phyloP scores from a whole-genome alignment of 352 stramenopile genomes.

The Elongisporangium prolatum region DNA sequence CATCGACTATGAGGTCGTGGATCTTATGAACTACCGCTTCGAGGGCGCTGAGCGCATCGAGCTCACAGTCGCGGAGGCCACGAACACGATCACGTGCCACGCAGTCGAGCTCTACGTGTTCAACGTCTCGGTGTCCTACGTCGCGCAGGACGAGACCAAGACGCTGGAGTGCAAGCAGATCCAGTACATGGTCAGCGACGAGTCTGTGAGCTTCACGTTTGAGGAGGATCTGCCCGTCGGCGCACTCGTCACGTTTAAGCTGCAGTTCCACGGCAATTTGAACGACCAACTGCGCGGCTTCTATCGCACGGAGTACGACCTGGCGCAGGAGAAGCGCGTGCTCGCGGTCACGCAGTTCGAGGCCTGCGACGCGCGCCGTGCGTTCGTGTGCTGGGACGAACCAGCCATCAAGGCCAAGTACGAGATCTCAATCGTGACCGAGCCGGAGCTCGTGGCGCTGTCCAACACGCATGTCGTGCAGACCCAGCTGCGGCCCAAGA shows the following conservation, averaged over 20 bases:
- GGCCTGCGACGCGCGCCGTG: constrained; percentile 85
- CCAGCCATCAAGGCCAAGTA: constrained; percentile 95
- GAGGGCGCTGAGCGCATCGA: constrained; percentile 56
- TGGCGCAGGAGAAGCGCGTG: constrained; percentile 88
- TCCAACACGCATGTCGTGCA: constrained; percentile 95
- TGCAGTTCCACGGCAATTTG: constrained; percentile 67
- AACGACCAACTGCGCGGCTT: constrained; percentile 96
- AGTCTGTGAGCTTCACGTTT: constrained; percentile 61
- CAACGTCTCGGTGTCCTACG: constrained; percentile 54
- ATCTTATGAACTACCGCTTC: constrained; percentile 77
- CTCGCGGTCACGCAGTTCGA: constrained; percentile 90
- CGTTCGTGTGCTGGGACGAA: constrained; percentile 98
- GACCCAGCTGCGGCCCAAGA: constrained; percentile 52
- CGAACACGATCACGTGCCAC: constrained; percentile 88
- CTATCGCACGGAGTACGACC: constrained; percentile 93
- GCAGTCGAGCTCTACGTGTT: constrained; percentile 92
- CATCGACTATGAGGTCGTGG: constrained; percentile 73
- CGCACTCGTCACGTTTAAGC: constrained; percentile 27
- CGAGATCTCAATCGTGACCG: constrained; percentile 90
- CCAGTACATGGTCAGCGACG: constrained; percentile 40
- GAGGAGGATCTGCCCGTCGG: constrained; percentile 25
- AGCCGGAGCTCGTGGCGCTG: constrained; percentile 88
- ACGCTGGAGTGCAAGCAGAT: constrained; percentile 41
- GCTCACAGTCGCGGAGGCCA: constrained; percentile 51
- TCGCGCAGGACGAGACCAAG: constrained; percentile 18